Evolutionary conservation across 2,329 filamentous ascomycete species (phyloP), one percentile per base, ranked within the genome.

Genomic region (Aspergillus sp.): DNA sequence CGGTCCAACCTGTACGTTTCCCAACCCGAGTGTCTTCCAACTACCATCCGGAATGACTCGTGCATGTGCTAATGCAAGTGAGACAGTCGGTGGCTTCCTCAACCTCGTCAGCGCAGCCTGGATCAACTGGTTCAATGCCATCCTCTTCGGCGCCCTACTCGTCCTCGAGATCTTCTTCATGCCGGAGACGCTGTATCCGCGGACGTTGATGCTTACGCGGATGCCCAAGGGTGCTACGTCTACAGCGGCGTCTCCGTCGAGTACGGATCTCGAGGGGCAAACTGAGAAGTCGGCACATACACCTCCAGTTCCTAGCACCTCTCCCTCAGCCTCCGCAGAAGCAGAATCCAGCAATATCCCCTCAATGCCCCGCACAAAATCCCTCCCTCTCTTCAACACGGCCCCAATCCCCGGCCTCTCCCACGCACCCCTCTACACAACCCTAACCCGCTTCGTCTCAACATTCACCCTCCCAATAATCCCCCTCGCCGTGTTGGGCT

Each of bases 141-240:
- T 87, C 54, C 65, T 86, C 5, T 84, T 85, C 62, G 84, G 71
- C 1, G 68, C 77, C 0, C 74, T 86, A 3, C 72, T 85, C 3
- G 46, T 81, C 6, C 73, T 82, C 2, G 81, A 86, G 65, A 59
- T 85, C 11, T 68, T 79, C 3, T 79, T 85, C 62, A 78, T 87
- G 66, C 81, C 84, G 1, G 84, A 87, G 71, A 86, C 85, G 0
- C 75, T 87, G 5, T 87, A 86, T 64, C 84, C 84, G 0, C 79
- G 84, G 3, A 78, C 78, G 38, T 69, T 77, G 5, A 84, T 85
- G 82, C 76, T 83, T 1, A 69, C 72, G 1, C 69, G 63, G 23
- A 73, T 79, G 61, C 75, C 77, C 3, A 63, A 66, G 47, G 57
- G 47, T 0, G 61, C 55, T 2, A 55, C 5, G 53, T 25, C 0